phyloP scores from a whole-genome alignment of 495 filamentous ascomycete species.

The Melanomma pulvis-pyrius region DNA sequence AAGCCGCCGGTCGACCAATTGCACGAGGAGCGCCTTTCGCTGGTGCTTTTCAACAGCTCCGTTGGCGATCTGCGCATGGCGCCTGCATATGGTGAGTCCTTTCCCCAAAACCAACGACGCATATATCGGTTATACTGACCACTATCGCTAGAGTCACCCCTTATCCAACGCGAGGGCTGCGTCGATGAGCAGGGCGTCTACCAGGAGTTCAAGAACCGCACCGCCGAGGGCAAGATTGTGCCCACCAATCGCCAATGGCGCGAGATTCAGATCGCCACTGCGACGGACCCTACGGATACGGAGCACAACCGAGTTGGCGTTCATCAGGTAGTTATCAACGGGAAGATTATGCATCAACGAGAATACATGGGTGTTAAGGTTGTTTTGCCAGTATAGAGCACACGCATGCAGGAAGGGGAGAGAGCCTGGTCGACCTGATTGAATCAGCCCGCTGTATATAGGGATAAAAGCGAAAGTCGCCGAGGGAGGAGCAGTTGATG shows the following conservation, averaged over 20 bases:
- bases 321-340: neutral
- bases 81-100: neutral
- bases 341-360: neutral
- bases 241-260: neutral
- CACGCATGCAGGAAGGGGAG: neutral
- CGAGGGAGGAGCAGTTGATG: no score
- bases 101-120: neutral
- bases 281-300: neutral
- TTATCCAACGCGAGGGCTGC: neutral
- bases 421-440: no score
- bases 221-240: neutral
- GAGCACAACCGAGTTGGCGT: neutral
- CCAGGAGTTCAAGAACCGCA: neutral
- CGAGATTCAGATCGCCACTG: slow-evolving; percentile 2
- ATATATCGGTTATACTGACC: neutral
- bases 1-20: slow-evolving; percentile 50
- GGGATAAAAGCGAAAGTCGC: no score
- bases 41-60: slow-evolving; percentile 50
- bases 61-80: neutral
- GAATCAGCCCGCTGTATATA: no score
- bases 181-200: neutral
- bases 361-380: neutral
- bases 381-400: neutral
- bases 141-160: neutral
- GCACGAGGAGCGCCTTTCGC: slow-evolving; percentile 47